Conservation (phyloP, 2,329 filamentous ascomycete species). For the Ophiostoma ulmi region DNA sequence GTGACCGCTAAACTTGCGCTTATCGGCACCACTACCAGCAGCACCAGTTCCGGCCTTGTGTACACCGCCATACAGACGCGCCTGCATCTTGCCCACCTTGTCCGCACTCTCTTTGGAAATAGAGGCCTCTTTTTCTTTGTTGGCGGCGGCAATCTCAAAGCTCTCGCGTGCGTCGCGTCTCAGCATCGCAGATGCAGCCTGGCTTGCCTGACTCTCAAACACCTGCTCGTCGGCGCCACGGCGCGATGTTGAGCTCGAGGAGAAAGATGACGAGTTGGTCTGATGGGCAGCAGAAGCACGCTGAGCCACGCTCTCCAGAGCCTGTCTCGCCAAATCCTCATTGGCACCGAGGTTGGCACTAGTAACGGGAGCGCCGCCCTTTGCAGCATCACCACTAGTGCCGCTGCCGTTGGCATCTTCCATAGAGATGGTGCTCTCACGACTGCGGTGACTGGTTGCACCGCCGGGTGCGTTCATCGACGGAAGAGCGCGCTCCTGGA, state of each 20-base stretch:
- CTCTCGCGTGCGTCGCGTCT: slow-evolving; percentile 53
- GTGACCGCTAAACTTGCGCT: slow-evolving; percentile 46
- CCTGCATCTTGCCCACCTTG: slow-evolving; percentile 46
- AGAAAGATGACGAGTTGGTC: slow-evolving; percentile 28
- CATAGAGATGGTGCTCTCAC: slow-evolving; percentile 80
- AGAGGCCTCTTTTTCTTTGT: not conserved
- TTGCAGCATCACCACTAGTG: not conserved
- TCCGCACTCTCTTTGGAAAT: slow-evolving; percentile 31
- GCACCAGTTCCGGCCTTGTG: slow-evolving; percentile 36
- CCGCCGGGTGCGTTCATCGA: slow-evolving; percentile 26
- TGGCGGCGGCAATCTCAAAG: slow-evolving; percentile 43
- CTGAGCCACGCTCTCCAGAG: slow-evolving; percentile 47
- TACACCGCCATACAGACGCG: slow-evolving; percentile 46
- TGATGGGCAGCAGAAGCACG: slow-evolving; percentile 20
- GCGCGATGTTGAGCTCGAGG: not conserved
- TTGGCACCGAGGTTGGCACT: slow-evolving; percentile 32
- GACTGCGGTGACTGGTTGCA: slow-evolving; percentile 56
- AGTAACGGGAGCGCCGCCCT: not conserved
- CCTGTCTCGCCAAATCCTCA: slow-evolving; percentile 52
- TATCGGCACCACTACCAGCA: slow-evolving; percentile 33
- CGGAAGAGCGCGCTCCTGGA: not conserved
- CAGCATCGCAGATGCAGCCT: slow-evolving; percentile 69
- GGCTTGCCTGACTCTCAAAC: slow-evolving; percentile 70
- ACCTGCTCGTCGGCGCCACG: slow-evolving; percentile 44
- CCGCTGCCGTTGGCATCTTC: slow-evolving; percentile 33